A percentile compares a stretch with the other conserved stretches of the same genome.
Conservation (phyloP, 495 filamentous ascomycete genomes). For the Xylaria flabelliformis region DNA sequence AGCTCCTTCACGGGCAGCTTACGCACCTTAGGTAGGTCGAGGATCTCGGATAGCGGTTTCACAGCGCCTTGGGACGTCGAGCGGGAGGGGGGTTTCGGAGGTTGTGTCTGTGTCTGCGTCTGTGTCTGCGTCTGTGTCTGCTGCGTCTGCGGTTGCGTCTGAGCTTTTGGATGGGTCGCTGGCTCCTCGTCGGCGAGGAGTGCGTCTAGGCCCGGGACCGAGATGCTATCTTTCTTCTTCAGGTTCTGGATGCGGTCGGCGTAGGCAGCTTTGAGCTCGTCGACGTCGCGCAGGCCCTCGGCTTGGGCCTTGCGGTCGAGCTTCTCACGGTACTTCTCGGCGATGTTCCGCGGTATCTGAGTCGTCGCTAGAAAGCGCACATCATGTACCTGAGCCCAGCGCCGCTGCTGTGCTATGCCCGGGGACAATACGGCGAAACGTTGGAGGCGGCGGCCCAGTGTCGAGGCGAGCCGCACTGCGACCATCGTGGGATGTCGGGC, state of each 20-base stretch:
- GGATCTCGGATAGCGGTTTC: slow-evolving; percentile 80
- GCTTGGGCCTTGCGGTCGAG: slow-evolving; percentile 82
- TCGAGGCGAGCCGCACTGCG: slow-evolving; percentile 31
- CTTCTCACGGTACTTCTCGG: slow-evolving; percentile 88
- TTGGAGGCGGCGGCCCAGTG: slow-evolving; percentile 25
- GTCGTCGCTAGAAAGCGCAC: slow-evolving; percentile 80
- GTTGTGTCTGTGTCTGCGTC: slow-evolving; percentile 29
- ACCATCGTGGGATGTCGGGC: slow-evolving; percentile 37
- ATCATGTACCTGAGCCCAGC: slow-evolving; percentile 92
- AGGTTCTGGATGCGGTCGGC: slow-evolving; percentile 76
- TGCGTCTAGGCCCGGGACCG: slow-evolving; percentile 56
- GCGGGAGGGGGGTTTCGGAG: slow-evolving; percentile 41
- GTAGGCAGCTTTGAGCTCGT: slow-evolving; percentile 82
- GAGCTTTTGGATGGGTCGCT: not conserved
- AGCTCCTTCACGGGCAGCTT: slow-evolving; percentile 81
- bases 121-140: not conserved
- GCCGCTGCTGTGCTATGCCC: slow-evolving; percentile 60
- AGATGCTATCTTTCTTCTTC: slow-evolving; percentile 59
- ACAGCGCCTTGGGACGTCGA: slow-evolving; percentile 58
- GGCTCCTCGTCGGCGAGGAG: slow-evolving; percentile 36
- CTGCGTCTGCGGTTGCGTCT: not conserved
- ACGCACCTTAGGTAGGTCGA: slow-evolving; percentile 79
- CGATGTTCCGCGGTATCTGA: slow-evolving; percentile 63
- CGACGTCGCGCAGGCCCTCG: slow-evolving; percentile 75
- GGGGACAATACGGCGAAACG: slow-evolving; percentile 37